phyloP scores from a whole-genome alignment of 441 rosid genomes.

The Biscutella laevigata region DNA sequence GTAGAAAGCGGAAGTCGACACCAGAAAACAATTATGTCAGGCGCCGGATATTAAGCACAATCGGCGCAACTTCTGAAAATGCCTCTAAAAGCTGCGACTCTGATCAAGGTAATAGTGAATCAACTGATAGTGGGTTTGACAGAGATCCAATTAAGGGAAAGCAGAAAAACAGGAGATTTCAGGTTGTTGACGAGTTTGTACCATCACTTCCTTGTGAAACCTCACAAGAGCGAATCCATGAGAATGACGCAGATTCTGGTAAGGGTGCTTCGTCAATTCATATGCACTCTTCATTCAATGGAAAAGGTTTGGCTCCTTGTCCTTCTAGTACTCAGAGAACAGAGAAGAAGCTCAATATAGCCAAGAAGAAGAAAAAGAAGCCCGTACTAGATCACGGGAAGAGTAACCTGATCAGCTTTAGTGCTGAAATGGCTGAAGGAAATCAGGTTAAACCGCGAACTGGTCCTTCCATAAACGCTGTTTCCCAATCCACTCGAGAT shows the following conservation, averaged over 20 bases:
- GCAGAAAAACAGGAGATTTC: conserved; percentile 43
- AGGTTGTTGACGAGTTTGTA: conserved; percentile 30
- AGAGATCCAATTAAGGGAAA: conserved; percentile 30
- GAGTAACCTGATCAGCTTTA: conserved; percentile 28
- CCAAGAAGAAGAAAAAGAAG: conserved; percentile 47
- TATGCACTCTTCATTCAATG: conserved; percentile 19
- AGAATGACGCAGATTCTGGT: conserved; percentile 27
- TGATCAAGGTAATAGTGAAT: conserved; percentile 26
- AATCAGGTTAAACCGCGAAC: conserved; percentile 24
- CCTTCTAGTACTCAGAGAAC: conserved; percentile 29
- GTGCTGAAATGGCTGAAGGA: conserved; percentile 29
- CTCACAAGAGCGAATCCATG: conserved; percentile 27
- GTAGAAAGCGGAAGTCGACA: conserved; percentile 51
- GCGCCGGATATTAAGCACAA: conserved; percentile 28
- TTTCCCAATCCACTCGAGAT: conserved; percentile 29
- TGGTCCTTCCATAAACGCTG: conserved; percentile 23
- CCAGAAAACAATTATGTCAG: conserved; percentile 29
- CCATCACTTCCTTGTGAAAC: conserved; percentile 28
- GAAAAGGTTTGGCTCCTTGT: conserved; percentile 33
- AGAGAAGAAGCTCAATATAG: conserved; percentile 33
- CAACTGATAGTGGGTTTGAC: conserved; percentile 34
- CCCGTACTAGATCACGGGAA: conserved; percentile 29
- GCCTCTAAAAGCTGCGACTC: conserved; percentile 29
- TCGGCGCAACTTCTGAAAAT: conserved; percentile 33
- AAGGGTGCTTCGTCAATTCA: conserved; percentile 29